These are phyloP conservation scores for Hemerocallis citrina DNA, from an alignment of 106 monocot species.

Conservation along the genomic window DNA sequence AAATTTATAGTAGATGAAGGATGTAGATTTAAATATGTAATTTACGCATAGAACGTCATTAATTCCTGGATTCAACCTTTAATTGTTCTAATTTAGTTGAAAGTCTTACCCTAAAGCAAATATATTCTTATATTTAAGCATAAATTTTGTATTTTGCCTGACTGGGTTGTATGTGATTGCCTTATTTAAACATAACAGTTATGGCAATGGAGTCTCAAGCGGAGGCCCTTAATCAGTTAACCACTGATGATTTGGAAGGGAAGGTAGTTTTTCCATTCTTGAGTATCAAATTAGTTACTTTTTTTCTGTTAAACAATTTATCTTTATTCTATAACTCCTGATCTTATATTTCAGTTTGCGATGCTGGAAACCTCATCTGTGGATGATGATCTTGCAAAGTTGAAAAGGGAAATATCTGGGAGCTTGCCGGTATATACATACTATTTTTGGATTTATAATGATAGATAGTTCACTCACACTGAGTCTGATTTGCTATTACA, in stretches of 20 bases:
- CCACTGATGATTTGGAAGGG: slow-evolving; percentile 89
- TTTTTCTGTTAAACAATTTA: not conserved
- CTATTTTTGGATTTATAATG: not conserved
- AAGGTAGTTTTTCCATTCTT: slow-evolving; percentile 47
- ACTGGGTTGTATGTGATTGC: not conserved
- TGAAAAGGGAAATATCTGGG: slow-evolving; percentile 70
- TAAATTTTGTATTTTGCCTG: no score
- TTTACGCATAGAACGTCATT: not conserved
- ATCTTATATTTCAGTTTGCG: slow-evolving; percentile 62
- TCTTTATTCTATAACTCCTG: not conserved
- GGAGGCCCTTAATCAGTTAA: slow-evolving; percentile 88
- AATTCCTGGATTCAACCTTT: not conserved
- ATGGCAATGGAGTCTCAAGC: slow-evolving; percentile 98
- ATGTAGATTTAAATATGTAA: not conserved
- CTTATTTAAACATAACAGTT: slow-evolving; percentile 38
- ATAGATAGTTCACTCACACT: not conserved
- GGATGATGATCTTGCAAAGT: slow-evolving; percentile 85
- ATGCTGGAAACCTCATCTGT: slow-evolving; percentile 85
- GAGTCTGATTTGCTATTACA: not conserved
- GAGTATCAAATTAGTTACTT: not conserved
- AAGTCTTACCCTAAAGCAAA: not conserved
- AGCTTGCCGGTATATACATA: slow-evolving; percentile 49
- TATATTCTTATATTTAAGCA: not conserved
- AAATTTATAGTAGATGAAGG: not conserved
- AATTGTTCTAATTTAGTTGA: no score